Percentiles rank a stretch among this genome's conserved stretches.
These are phyloP conservation scores for Curvularia sp. DNA, from an alignment of 2,329 filamentous ascomycete species.

Conservation along the genomic window DNA sequence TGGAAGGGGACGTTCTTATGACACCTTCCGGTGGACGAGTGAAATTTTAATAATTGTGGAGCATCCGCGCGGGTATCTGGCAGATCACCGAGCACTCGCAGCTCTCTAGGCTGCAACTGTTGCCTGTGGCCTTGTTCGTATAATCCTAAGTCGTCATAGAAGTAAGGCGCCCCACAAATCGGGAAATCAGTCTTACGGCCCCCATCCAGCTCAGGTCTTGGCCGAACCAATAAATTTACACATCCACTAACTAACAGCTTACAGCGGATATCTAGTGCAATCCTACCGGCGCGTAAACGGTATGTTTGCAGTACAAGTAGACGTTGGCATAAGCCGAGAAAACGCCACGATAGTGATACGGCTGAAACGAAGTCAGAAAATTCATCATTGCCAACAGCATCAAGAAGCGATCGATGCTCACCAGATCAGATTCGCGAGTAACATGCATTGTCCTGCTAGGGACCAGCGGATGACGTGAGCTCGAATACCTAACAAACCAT, in stretches of 20 bases:
- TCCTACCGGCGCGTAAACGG: neutral
- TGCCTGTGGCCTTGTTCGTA: neutral
- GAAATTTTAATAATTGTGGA: neutral
- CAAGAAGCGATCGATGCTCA: neutral
- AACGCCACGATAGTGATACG: neutral
- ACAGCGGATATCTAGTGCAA: neutral
- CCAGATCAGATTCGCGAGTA: neutral
- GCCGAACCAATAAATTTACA: neutral
- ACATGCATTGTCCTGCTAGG: neutral
- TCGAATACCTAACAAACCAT: neutral
- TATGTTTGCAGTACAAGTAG: neutral
- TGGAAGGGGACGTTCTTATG: neutral
- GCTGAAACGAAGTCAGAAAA: too few species aligned
- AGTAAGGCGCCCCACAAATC: neutral
- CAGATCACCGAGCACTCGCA: too few species aligned
- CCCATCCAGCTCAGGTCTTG: neutral
- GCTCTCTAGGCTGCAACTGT: neutral
- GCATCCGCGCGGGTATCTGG: too few species aligned
- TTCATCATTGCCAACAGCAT: neutral
- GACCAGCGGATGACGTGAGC: neutral
- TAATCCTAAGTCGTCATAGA: neutral
- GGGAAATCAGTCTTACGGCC: neutral
- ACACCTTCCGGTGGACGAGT: neutral
- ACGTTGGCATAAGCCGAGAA: neutral
- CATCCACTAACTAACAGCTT: neutral